A percentile compares a stretch with the other conserved stretches of the same genome.
phyloP scores from a whole-genome alignment of 257 asterid genomes.

The Vinca minor region DNA sequence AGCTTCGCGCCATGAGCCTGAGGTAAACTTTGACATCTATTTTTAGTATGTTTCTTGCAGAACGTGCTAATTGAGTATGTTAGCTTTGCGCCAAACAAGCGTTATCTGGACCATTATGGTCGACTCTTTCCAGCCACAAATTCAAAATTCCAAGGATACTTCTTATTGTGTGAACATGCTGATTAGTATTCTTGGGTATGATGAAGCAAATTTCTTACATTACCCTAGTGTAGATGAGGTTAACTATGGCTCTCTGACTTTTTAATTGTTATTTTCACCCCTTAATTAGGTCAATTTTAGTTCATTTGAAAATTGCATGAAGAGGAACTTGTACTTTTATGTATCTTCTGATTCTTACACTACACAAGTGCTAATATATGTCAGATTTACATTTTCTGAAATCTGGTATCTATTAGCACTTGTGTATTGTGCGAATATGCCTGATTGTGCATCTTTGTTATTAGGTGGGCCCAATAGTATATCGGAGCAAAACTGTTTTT shows the following conservation, averaged over 20 bases:
- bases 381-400: neutral
- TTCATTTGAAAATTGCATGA: neutral
- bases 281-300: neutral
- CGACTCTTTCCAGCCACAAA: neutral
- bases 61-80: too few relatives aligned
- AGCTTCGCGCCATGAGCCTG: conserved; percentile 97
- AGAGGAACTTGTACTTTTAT: neutral
- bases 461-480: conserved; percentile 61
- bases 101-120: neutral
- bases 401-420: too few relatives aligned
- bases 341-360: neutral
- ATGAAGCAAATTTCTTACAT: neutral
- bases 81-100: neutral
- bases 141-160: neutral
- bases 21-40: conserved; percentile 33
- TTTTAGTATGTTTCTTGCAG: neutral
- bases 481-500: conserved; percentile 68
- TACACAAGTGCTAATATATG: neutral
- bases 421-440: neutral
- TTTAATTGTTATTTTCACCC: neutral
- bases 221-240: too few relatives aligned
- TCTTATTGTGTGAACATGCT: neutral
- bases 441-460: conserved; percentile 16
- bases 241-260: neutral
- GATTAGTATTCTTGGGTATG: neutral